Base-by-base conservation (phyloP, 2,329 filamentous ascomycete species). In the Aphanocladium album region DNA sequence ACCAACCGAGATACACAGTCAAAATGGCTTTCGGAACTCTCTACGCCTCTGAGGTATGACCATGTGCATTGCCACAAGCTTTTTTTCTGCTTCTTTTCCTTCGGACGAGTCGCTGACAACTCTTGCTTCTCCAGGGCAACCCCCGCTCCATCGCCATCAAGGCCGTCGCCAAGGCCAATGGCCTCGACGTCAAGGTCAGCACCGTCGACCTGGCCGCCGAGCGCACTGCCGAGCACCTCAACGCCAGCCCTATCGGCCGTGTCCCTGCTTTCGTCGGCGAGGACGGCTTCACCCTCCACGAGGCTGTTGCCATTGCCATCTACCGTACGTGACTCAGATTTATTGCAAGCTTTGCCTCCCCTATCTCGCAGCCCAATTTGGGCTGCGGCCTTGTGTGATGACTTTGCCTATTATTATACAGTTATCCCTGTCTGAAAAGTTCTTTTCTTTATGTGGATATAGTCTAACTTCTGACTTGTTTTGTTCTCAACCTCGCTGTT, bases 401-500 rank as follows among this genome's bases (percentile, higher is more conserved):
- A 93, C 85, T 68, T 79, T 82, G 88, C 89, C 80, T 82, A 82
- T 65, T 80, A 81, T 83, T 80, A 85, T 83, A 88, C 89, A 95
- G 91, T 96, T 96, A 96, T 96, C 91, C 93, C 93, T 97, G 91
- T 90, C 93, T 95, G 90, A 97, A 96, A 74, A 64, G 68, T 54
- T 70, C 76, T 80, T 79, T 70, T 63, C 70, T 77, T 80, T 80
- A 77, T 97, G 93, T 96, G 92, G 93, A 96, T 85, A 86, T 82
- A 78, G 89, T 79, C 84, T 91, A 93, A 86, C 90, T 89, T 91
- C 88, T 91, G 88, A 92, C 79, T 75, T 33, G 12, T 25, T 21
- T 58, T 19, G 27, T 17, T 35, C 23, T 27, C 19, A 25, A 54
- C 21, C 75, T 70, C 66, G 67, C 64, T 62, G 65, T 62, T 50